phyloP scores from a whole-genome alignment of 2,329 filamentous ascomycete species.

The Ophiosphaerella narmari region DNA sequence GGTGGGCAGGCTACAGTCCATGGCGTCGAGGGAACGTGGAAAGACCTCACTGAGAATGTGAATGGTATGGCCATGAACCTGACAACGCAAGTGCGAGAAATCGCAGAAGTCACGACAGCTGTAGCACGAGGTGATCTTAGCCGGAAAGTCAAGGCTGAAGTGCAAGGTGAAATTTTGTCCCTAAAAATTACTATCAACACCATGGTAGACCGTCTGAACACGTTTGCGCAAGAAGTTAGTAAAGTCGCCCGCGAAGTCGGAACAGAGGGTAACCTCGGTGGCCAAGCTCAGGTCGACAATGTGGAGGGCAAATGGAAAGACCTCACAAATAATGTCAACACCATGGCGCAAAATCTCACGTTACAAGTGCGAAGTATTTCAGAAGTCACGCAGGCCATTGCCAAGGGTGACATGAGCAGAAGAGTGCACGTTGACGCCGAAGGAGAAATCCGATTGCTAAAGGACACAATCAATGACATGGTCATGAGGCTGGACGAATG shows the following conservation, averaged over 20 bases:
- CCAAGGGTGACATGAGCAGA: slow-evolving; percentile 92
- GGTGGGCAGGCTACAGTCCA: slow-evolving; percentile 59
- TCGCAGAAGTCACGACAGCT: slow-evolving; percentile 58
- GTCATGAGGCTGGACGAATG: slow-evolving; percentile 93
- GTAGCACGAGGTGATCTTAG: slow-evolving; percentile 58
- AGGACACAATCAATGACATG: slow-evolving; percentile 99
- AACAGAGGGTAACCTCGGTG: slow-evolving; percentile 66
- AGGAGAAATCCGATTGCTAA: slow-evolving; percentile 90
- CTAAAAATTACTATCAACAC: slow-evolving; percentile 85
- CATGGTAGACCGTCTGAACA: slow-evolving; percentile 69
- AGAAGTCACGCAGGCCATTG: slow-evolving; percentile 91
- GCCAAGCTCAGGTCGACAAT: slow-evolving; percentile 67
- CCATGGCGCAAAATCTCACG: slow-evolving; percentile 68
- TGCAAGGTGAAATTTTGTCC: slow-evolving; percentile 57
- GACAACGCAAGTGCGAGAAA: slow-evolving; percentile 58
- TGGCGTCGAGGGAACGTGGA: slow-evolving; percentile 59
- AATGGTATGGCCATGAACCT: slow-evolving; percentile 60
- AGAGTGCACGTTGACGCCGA: slow-evolving; percentile 95
- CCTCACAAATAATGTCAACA: slow-evolving; percentile 69
- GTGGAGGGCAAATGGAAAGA: slow-evolving; percentile 71
- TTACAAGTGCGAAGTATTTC: slow-evolving; percentile 85
- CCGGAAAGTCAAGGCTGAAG: slow-evolving; percentile 58
- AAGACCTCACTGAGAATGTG: slow-evolving; percentile 59
- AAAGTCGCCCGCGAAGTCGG: slow-evolving; percentile 69
- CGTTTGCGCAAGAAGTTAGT: slow-evolving; percentile 68